Evolutionary conservation across 345 rosid species (phyloP), one percentile per base, ranked within the genome.

Genomic region (Corchorus olitorius): DNA sequence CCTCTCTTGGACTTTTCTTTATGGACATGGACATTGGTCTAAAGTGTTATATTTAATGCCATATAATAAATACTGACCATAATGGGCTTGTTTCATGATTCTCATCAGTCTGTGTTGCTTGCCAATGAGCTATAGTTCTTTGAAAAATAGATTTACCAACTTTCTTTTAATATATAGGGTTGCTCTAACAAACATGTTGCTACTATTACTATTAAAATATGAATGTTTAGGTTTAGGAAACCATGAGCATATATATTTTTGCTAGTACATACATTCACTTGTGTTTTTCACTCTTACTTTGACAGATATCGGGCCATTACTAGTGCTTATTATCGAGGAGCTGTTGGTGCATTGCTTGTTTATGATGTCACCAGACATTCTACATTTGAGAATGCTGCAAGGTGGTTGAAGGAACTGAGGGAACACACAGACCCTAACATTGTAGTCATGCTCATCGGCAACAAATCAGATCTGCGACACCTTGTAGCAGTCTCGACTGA

Each of bases 261-360:
- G 10, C 5, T 16, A 17, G 19, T 19, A n/a, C 34, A 9, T 58
- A 33, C 6, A 59, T 54, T 70, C 33, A n/a, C 16, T 8, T 6
- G 37, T 62, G 16, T 41, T 41, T 48, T 34, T 48, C 58, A 22
- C 52, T 55, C 75, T 45, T 35, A 27, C 63, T 66, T 70, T 77
- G 12, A 12, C 59, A 85, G 91, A 78, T 86, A 88, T 19, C 88
- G 91, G 27, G 91, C 91, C 65, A 88, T 88, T 74, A 88, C 91
- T 46, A 88, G 88, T 65, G 91, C 91, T 14, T 88, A 88, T 83
- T 88, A 84, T 77, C 79, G 91, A 63, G 91, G 91, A 59, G 91
- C 89, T 17, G 87, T 88, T 14, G 91, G 91, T 27, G 86, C 91
- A 64, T 76, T 86, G 65, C 89, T 88, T 45, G 91, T 86, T 1